Conservation (phyloP, 1,139 yeast species). For the Yarrowia galli region DNA sequence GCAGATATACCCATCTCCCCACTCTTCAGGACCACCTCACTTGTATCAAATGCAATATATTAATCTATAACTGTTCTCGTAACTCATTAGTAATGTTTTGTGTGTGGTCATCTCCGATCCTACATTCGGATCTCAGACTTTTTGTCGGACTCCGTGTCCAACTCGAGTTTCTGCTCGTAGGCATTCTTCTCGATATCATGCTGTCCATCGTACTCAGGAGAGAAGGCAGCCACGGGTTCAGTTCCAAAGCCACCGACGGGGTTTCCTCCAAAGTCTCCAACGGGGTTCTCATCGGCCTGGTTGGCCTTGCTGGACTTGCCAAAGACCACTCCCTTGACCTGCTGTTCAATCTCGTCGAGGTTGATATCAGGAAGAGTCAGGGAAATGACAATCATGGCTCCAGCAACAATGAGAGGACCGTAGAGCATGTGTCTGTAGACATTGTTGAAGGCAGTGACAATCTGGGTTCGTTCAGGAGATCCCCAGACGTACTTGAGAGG, state of each 20-base stretch:
- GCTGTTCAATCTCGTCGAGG: constrained; percentile 34
- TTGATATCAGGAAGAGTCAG: constrained; percentile 33
- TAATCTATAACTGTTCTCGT: constrained; percentile 2
- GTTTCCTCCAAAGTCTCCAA: constrained; percentile 30
- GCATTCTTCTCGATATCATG: constrained; percentile 27
- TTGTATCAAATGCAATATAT: not conserved
- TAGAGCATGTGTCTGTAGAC: constrained; percentile 66
- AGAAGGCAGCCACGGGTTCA: constrained; percentile 28
- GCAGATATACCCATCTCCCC: too few relatives aligned
- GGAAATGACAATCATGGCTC: constrained; percentile 44
- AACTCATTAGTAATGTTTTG: constrained; percentile 8
- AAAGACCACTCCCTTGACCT: constrained; percentile 25
- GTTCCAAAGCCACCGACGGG: constrained; percentile 25
- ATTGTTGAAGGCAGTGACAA: constrained; percentile 64
- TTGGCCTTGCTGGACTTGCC: constrained; percentile 25
- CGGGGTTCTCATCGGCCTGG: constrained; percentile 19
- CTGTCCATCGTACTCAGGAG: constrained; percentile 27
- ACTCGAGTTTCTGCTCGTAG: constrained; percentile 11
- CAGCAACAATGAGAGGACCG: constrained; percentile 58
- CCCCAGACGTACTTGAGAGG: constrained; percentile 61
- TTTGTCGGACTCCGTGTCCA: constrained; percentile 19
- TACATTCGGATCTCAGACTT: not conserved
- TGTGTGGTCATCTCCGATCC: too few relatives aligned
- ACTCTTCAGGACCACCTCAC: too few relatives aligned
- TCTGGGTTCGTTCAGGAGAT: constrained; percentile 62